Evolutionary conservation across 768 basidiomycete species (phyloP).

Genomic region (Kwoniella dejecticola): DNA sequence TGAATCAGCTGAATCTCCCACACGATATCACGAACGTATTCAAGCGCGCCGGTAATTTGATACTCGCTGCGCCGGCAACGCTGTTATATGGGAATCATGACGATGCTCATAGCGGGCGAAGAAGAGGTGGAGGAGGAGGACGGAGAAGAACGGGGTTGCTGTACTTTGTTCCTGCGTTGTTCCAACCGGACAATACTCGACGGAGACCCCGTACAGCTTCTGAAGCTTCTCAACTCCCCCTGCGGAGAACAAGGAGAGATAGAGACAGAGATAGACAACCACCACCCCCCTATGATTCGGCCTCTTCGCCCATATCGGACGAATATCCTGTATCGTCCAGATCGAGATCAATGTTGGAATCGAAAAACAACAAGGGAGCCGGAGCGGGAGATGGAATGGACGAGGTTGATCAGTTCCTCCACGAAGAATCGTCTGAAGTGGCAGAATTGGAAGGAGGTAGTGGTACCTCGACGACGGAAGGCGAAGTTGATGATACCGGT

Average conservation of each 20-base stretch:
- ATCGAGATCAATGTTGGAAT: constrained; percentile 2
- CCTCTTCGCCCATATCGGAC: no score
- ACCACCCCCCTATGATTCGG: constrained; percentile 41
- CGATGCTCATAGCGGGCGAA: not conserved
- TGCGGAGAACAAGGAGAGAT: constrained; percentile 18
- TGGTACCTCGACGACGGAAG: not conserved
- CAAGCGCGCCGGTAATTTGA: constrained; percentile 42
- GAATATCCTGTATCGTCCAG: not conserved
- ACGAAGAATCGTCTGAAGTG: constrained; percentile 17
- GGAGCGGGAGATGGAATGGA: constrained; percentile 19
- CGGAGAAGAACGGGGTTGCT: constrained; percentile 31
- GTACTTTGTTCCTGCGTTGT: constrained; percentile 44
- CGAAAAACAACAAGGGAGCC: no score
- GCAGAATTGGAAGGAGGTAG: constrained; percentile 14
- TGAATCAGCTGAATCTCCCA: constrained; percentile 16
- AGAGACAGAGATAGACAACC: not conserved
- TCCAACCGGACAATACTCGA: constrained; percentile 23
- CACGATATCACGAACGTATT: constrained; percentile 32
- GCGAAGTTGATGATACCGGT: constrained; percentile 2
- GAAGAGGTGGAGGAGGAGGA: constrained; percentile 2
- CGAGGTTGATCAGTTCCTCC: constrained; percentile 36
- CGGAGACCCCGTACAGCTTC: constrained; percentile 37
- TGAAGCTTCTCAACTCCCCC: constrained; percentile 35
- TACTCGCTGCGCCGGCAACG: constrained; percentile 42
- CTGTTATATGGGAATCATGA: constrained; percentile 23